Base-by-base conservation (phyloP, 108 stramenopile species). In the Skeletonema grethae region DNA sequence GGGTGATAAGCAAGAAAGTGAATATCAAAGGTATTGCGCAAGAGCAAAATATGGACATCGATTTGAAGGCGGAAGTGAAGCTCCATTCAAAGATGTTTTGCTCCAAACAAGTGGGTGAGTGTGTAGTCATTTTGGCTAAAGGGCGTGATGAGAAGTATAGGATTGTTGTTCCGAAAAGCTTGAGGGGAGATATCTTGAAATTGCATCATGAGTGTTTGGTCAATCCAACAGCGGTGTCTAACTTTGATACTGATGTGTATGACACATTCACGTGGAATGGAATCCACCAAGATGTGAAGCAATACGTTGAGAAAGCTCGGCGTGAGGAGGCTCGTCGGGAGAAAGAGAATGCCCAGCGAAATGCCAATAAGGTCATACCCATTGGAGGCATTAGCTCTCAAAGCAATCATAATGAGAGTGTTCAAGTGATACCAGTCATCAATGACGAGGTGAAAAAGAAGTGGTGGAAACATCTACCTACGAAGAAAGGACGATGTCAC, bases 141-240 rank as follows among this genome's bases (percentile, higher is more conserved):
- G 50, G 50, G 18, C 18, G 20, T 53, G 50, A 53, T 10, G 50
- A 24, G 7, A 53, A 53, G 50, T 22, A 53, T 53, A 53, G 50
- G 22, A 53, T 53, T 53, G 22, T 53, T 22, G 20, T 53, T 53
- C 50, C 50, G 8, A 53, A 53, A 1, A 53, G 50, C 22, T 24
- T 53, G 22, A 7, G 22, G 50, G 20, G 22, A 22, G 50, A 53
- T 22, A 53, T 53, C 18, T 5, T 53, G 50, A 15, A 53, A 2
- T 53, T 53, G 18, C 50, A 53, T 53, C 50, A 53, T 53, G 22
- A 53, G 8, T 53, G 50, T 22, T 24, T 53, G 22, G 50, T 53
- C 22, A 22, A 22, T 22, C 50, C 50, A 22, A 53, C 50, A 53
- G 22, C 18, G 50, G 50, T 8, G 18, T 2, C 4, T 20, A 53